phyloP scores from a whole-genome alignment of 75 land plant genomes.

The Larix kaempferi region DNA sequence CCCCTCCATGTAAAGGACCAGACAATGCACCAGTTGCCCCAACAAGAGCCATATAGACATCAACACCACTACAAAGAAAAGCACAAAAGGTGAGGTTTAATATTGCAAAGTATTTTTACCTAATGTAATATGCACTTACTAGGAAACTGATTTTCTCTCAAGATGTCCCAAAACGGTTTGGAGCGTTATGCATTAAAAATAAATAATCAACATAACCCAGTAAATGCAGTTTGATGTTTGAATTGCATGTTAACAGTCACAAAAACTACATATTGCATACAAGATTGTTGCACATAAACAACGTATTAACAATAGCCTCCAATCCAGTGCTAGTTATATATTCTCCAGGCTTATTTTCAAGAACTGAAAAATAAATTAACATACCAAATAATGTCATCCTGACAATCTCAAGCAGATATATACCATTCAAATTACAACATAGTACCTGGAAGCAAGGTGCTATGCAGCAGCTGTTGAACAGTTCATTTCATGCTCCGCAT shows the following conservation, averaged over 20 bases:
- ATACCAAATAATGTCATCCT: background rate
- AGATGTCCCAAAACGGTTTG: no score
- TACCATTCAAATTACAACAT: background rate
- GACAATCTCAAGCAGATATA: background rate
- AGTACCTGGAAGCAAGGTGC: conserved; percentile 96
- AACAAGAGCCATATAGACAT: conserved; percentile 97
- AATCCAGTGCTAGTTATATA: no score
- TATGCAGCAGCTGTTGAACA: conserved; percentile 99
- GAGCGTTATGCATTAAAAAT: no score
- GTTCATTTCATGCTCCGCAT: conserved; percentile 99
- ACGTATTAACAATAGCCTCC: no score
- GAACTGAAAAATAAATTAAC: background rate
- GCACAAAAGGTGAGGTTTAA: background rate
- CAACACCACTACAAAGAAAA: conserved; percentile 80
- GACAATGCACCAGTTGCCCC: conserved; percentile 99
- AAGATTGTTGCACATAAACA: no score
- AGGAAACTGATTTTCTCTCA: no score
- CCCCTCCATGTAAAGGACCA: conserved; percentile 99
- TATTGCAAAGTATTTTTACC: no score
- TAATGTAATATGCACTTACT: no score
- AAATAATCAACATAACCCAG: no score
- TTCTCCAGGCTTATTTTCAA: background rate
- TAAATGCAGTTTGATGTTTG: no score
- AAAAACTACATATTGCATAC: no score
- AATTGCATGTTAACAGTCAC: no score